phyloP scores from a whole-genome alignment of 371 early-diverging fungal genomes.

The Circinella umbellata region DNA sequence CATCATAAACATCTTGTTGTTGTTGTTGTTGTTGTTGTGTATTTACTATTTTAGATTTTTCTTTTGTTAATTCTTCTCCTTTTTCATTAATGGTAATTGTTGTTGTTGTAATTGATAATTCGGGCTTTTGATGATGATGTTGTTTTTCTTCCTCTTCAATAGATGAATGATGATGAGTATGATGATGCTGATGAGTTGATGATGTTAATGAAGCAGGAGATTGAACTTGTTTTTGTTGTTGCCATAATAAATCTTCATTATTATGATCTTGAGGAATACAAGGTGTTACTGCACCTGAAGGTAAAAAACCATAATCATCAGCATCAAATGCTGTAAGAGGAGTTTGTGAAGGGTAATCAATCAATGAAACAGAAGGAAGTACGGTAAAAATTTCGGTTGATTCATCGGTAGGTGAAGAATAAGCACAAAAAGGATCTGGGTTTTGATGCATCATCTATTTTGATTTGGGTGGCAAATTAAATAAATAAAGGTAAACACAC shows the following conservation, averaged over 20 bases:
- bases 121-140: neutral
- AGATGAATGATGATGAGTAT: neutral
- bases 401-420: constrained; percentile 46
- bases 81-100: neutral
- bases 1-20: neutral
- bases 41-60: neutral
- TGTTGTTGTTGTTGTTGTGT: neutral
- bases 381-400: constrained; percentile 55
- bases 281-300: constrained; percentile 9
- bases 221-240: neutral
- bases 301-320: constrained; percentile 14
- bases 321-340: constrained; percentile 9
- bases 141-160: neutral
- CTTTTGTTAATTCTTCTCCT: neutral
- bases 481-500: too few species aligned
- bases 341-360: constrained; percentile 25
- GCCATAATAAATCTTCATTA: neutral
- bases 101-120: neutral
- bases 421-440: constrained; percentile 57
- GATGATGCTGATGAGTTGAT: neutral
- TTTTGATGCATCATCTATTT: constrained; percentile 54
- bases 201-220: neutral
- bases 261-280: neutral
- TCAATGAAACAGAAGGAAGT: constrained; percentile 49
- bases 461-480: neutral